Evolutionary conservation across 768 basidiomycete species (phyloP), one percentile per base, ranked within the genome.

Genomic region (Phylloporus scabripes): DNA sequence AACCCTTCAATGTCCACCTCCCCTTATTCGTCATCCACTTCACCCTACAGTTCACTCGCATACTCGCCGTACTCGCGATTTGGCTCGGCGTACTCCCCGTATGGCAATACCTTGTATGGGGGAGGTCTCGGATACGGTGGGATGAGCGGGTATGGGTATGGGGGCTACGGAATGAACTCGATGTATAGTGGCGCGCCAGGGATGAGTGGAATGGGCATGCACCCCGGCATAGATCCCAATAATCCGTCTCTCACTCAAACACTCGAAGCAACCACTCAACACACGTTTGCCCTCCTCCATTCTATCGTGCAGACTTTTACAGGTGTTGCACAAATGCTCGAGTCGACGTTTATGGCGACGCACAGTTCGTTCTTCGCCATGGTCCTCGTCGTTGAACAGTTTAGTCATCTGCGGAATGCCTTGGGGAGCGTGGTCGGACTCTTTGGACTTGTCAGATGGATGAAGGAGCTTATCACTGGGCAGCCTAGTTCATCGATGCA

Each of bases 331-430:
- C 95, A 98, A 66, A 94, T 99, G 83, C 84, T 99, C 62, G 95
- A 98, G 67, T 85, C 82, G 29, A 98, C 95, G 5, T 97, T 95
- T 70, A 89, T 97, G 85, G 95, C 95, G 2, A 95, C 92, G 0
- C 92, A 95, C 67, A 92, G 89, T 0, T 87, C 84, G 8, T 95
- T 95, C 70, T 95, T 94, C 66, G 92, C 92, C 49, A 92, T 95
- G 85, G 92, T 94, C 44, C 90, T 92, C 53, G 95, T 99, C 39
- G 78, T 94, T 33, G 96, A 99, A 61, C 96, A 99, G 63, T 86
- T 99, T 60, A 83, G 83, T 3, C 90, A 92, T 58, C 80, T 97
- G 37, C 80, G 92, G 43, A 87, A 94, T 56, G 94, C 92, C 11
- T 78, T 98, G 14, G 94, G 92, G 20, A 93, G 93, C 63, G 92